These are phyloP conservation scores for Mycena galopus DNA, from an alignment of 768 basidiomycete genomes.

Conservation along the genomic window DNA sequence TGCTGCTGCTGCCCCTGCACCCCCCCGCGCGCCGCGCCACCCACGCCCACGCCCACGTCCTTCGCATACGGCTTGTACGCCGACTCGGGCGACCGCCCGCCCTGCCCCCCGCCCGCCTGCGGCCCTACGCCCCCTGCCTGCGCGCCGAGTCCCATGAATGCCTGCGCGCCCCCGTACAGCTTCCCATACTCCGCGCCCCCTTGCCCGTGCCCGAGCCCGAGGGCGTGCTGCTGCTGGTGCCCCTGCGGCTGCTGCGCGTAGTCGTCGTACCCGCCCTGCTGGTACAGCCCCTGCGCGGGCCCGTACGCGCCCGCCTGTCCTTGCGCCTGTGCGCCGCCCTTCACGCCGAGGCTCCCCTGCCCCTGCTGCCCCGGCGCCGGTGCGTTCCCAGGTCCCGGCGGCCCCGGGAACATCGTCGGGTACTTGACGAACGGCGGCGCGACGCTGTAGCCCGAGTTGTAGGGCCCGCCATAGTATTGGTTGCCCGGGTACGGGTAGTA, in stretches of 20 bases:
- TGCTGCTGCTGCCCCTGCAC: slow-evolving; percentile 62
- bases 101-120: slow-evolving; percentile 47
- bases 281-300: slow-evolving; percentile 74
- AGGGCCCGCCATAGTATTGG: slow-evolving; percentile 82
- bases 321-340: slow-evolving; percentile 51
- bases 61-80: slow-evolving; percentile 85
- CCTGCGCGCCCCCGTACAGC: slow-evolving; percentile 70
- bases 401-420: slow-evolving; percentile 80
- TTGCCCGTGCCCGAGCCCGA: slow-evolving; percentile 46
- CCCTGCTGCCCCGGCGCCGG: slow-evolving; percentile 79
- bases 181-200: slow-evolving; percentile 41
- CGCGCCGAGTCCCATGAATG: slow-evolving; percentile 75
- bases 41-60: slow-evolving; percentile 69
- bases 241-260: slow-evolving; percentile 69
- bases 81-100: slow-evolving; percentile 75
- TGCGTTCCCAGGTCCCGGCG: slow-evolving; percentile 75
- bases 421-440: slow-evolving; percentile 85
- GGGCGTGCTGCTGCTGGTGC: slow-evolving; percentile 59
- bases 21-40: slow-evolving; percentile 59
- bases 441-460: slow-evolving; percentile 66
- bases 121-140: slow-evolving; percentile 57
- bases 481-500: slow-evolving; percentile 82
- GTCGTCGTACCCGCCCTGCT: slow-evolving; percentile 62
- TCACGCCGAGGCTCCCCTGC: slow-evolving; percentile 63
- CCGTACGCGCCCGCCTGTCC: slow-evolving; percentile 31